Percentiles rank a stretch among this genome's conserved stretches.
Conservation (phyloP, 2,329 filamentous ascomycete species). For the Elsinoe batatas region DNA sequence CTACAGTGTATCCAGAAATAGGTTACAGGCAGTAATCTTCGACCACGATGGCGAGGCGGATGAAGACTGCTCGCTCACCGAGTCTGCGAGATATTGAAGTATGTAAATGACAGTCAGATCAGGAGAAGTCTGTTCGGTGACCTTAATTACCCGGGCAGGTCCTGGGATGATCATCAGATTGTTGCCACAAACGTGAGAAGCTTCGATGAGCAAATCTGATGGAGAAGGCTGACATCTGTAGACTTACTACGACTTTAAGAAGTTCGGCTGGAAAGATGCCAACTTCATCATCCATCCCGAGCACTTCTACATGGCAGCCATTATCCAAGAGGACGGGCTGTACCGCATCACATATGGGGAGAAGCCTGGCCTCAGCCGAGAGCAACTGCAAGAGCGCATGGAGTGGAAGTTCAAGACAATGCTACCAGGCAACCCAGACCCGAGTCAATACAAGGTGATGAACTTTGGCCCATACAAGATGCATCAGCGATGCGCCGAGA, state of each 20-base stretch:
- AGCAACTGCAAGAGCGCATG: constrained; percentile 20
- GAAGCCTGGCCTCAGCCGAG: constrained; percentile 21
- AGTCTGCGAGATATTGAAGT: no score
- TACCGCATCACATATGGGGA: constrained; percentile 36
- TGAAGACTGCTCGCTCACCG: no score
- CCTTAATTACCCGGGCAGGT: constrained; percentile 19
- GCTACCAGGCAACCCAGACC: constrained; percentile 20
- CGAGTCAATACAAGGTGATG: constrained; percentile 26
- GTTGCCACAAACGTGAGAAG: constrained; percentile 17
- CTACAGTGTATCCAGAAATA: no score
- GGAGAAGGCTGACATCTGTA: not conserved
- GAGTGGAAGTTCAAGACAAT: constrained; percentile 21
- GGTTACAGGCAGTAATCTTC: no score
- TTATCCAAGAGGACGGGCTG: constrained; percentile 24
- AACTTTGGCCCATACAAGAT: constrained; percentile 33
- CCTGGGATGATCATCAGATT: constrained; percentile 17
- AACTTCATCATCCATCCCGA: constrained; percentile 33
- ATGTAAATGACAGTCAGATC: constrained; percentile 14
- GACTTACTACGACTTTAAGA: constrained; percentile 27
- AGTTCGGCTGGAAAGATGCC: constrained; percentile 30
- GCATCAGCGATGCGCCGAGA: constrained; percentile 30
- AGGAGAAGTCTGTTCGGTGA: constrained; percentile 19
- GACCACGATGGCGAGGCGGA: no score
- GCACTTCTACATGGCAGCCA: constrained; percentile 25
- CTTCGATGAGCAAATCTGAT: not conserved